Percentiles rank a stretch among this genome's conserved stretches.
These are phyloP conservation scores for Ophiostoma tasmaniense DNA, from an alignment of 2,329 filamentous ascomycete genomes.

Conservation along the genomic window DNA sequence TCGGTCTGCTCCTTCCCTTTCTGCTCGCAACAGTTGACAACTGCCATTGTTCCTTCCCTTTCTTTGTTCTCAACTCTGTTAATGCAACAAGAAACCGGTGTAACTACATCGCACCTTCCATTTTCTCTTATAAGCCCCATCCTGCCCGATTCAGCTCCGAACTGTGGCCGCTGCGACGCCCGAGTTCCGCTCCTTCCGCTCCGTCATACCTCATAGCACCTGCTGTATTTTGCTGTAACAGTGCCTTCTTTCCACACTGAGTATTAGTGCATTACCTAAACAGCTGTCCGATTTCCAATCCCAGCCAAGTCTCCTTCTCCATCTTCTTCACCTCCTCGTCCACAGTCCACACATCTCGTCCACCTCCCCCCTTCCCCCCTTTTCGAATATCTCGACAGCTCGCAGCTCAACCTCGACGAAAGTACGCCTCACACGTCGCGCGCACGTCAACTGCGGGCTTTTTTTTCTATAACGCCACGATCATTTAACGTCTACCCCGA, in stretches of 20 bases:
- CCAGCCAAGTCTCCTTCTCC: not conserved
- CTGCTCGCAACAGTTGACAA: not conserved
- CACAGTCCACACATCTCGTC: not conserved
- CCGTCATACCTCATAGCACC: not conserved
- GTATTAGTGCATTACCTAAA: constrained; percentile 1
- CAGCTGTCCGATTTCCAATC: not conserved
- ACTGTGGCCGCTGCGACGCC: constrained; percentile 4
- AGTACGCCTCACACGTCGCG: not conserved
- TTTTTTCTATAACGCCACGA: not conserved
- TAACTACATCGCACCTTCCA: not conserved
- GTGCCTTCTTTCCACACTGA: not conserved
- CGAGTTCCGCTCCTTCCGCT: constrained; percentile 15
- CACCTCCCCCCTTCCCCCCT: not conserved
- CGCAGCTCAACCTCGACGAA: not conserved
- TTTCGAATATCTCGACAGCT: not conserved
- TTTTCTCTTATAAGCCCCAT: not conserved
- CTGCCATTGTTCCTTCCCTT: constrained; percentile 2
- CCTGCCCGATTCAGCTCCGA: constrained; percentile 8
- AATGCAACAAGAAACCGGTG: not conserved
- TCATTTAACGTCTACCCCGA: not conserved
- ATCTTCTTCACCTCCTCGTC: not conserved
- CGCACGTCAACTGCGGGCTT: not conserved
- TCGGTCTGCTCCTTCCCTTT: not conserved
- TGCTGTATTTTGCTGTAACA: not conserved
- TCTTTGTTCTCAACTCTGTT: not conserved